Percentiles rank a stretch among this genome's conserved stretches.
phyloP scores from a whole-genome alignment of 2,329 filamentous ascomycete genomes.

The Aspergillus glaucus region DNA sequence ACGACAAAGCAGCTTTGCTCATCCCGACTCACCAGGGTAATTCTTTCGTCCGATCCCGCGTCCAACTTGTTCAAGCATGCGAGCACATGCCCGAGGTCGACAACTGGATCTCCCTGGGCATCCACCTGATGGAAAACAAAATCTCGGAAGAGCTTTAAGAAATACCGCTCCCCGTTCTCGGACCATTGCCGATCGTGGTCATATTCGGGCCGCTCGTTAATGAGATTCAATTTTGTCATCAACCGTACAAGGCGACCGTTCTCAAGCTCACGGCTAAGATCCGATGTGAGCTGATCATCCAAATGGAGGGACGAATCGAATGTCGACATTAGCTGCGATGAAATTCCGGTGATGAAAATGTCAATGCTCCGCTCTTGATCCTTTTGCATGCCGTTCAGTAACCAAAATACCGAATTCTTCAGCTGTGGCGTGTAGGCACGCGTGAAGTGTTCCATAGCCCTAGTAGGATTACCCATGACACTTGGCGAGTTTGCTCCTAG shows the following conservation, averaged over 20 bases:
- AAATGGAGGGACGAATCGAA: slow-evolving; percentile 75
- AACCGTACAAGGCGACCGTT: slow-evolving; percentile 80
- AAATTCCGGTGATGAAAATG: slow-evolving; percentile 70
- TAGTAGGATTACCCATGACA: slow-evolving; percentile 57
- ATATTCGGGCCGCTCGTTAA: slow-evolving; percentile 85
- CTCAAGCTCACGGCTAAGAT: slow-evolving; percentile 75
- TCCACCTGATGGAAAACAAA: slow-evolving; percentile 97
- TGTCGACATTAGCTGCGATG: slow-evolving; percentile 65
- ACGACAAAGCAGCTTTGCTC: slow-evolving; percentile 84
- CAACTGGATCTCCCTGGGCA: slow-evolving; percentile 69
- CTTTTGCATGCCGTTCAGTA: slow-evolving; percentile 61
- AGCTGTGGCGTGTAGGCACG: slow-evolving; percentile 72
- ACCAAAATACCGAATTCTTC: slow-evolving; percentile 73
- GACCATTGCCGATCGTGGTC: slow-evolving; percentile 75
- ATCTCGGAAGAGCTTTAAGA: slow-evolving; percentile 90
- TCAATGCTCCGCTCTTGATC: slow-evolving; percentile 65
- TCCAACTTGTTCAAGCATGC: slow-evolving; percentile 87
- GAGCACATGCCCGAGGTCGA: slow-evolving; percentile 83
- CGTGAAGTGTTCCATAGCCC: slow-evolving; percentile 68
- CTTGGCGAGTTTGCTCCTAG: slow-evolving; percentile 64
- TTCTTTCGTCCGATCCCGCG: slow-evolving; percentile 77
- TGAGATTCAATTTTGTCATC: slow-evolving; percentile 72
- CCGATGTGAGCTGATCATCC: slow-evolving; percentile 65
- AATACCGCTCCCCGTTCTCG: slow-evolving; percentile 86
- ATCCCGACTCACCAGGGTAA: slow-evolving; percentile 80